Base-by-base conservation (phyloP, 75 land plant genomes). In the Sequoiadendron giganteum region DNA sequence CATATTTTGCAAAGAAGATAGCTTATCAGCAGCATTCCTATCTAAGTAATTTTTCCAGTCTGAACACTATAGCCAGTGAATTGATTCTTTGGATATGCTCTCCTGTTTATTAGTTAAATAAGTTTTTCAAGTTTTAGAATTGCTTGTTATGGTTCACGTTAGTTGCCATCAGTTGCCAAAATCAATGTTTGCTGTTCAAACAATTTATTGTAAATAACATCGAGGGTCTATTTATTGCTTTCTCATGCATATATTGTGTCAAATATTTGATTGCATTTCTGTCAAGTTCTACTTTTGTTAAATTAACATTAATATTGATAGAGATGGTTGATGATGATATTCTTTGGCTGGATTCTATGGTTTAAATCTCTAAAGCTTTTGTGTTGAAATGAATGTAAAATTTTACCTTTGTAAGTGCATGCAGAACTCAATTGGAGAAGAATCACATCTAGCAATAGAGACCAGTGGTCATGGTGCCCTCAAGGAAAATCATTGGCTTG, bases 401-500 rank as follows among this genome's bases (percentile, higher is more conserved):
- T 47, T 82, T n/a, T 28, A 47, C 32, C 13, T 82, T 21, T 32
- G 47, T 45, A 47, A 28, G 84, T 82, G 48, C 49, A 11, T 47
- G 47, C 92, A 98, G 99, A 96, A 98, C 85, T 91, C 95, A 30
- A 85, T 94, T 89, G 99, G 99, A 21, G 97, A 97, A 88, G 99
- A 98, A 85, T 94, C 97, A 73, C 95, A 98, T 92, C 89, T 98
- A 84, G 99, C 99, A 61, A 98, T 98, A 91, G 99, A 98, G 91
- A 98, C 99, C 45, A 98, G 99, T 93, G 99, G 99, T 61, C 99
- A 98, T 93, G 99, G 99, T 87, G 99, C 99, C 73, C 94, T 98
- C 68, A 98, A 98, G 90, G 99, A 98, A 89, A 98, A 98, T 87
- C 92, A 92, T 82, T 98, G 99, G 99, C 99, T 98, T 55, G 99